A percentile compares a stretch with the other conserved stretches of the same genome.
phyloP scores from a whole-genome alignment of 2,329 filamentous ascomycete species.

The Alternaria dauci region DNA sequence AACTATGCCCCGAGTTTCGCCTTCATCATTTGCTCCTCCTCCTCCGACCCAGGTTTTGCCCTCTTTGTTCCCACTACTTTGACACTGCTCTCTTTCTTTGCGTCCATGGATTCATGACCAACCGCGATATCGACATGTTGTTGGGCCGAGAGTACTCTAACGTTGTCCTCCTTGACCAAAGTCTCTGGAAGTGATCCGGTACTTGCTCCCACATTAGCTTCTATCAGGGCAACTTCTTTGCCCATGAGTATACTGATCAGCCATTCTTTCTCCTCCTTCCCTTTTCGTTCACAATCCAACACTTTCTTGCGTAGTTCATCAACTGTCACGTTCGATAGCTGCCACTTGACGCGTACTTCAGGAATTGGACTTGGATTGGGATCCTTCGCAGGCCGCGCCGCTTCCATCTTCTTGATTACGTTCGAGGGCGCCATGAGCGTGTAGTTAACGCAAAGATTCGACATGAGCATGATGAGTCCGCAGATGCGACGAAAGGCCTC shows the following conservation, averaged over 20 bases:
- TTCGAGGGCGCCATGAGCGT: background rate
- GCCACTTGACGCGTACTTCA: background rate
- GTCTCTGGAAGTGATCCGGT: too few relatives aligned
- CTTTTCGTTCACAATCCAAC: slow-evolving; percentile 5
- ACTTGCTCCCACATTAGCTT: too few relatives aligned
- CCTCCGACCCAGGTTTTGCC: too few relatives aligned
- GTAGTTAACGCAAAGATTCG: background rate
- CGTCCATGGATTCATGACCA: background rate
- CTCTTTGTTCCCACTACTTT: background rate
- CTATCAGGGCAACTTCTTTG: too few relatives aligned
- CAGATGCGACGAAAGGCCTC: background rate
- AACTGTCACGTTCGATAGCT: background rate
- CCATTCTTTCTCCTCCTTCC: slow-evolving; percentile 13
- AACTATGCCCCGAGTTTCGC: background rate
- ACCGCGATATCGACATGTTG: background rate
- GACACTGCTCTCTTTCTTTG: background rate
- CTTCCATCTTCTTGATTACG: background rate
- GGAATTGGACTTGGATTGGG: background rate
- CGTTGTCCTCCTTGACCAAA: background rate
- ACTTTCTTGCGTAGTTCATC: slow-evolving; percentile 10
- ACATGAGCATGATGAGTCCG: background rate
- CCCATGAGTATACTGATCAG: background rate
- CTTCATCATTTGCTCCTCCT: background rate
- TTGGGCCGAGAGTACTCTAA: background rate
- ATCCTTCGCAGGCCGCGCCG: background rate